These are phyloP conservation scores for Colletotrichum filicis DNA, from an alignment of 2,329 filamentous ascomycete species.

Conservation along the genomic window DNA sequence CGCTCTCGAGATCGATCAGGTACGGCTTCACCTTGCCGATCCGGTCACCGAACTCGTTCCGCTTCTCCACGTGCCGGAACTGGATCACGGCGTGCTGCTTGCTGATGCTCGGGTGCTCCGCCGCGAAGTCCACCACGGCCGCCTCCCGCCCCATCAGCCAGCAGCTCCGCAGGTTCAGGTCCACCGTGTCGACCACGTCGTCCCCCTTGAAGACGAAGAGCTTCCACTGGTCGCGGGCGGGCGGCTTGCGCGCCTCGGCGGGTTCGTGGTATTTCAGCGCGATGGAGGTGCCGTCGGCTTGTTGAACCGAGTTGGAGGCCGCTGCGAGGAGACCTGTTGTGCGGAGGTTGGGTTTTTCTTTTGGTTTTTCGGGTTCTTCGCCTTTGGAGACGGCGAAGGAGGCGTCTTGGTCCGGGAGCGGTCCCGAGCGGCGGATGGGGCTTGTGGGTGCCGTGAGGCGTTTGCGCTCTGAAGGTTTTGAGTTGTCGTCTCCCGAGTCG, in stretches of 20 bases:
- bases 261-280: constrained; percentile 97
- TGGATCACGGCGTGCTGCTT: constrained; percentile 97
- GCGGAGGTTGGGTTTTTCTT: constrained; percentile 89
- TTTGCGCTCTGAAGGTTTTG: constrained; percentile 43
- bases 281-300: constrained; percentile 78
- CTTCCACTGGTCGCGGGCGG: constrained; percentile 83
- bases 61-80: constrained; percentile 86
- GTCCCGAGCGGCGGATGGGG: constrained; percentile 51
- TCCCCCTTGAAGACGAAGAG: constrained; percentile 91
- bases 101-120: constrained; percentile 92
- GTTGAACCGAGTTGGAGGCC: constrained; percentile 81
- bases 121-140: constrained; percentile 81
- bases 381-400: constrained; percentile 68
- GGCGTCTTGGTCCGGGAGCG: constrained; percentile 69
- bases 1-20: constrained; percentile 91
- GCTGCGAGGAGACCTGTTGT: constrained; percentile 86
- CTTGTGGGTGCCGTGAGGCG: constrained; percentile 32
- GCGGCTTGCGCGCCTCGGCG: constrained; percentile 88
- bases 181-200: constrained; percentile 84
- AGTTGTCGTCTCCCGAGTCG: constrained; percentile 39
- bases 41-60: constrained; percentile 88
- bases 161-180: constrained; percentile 80
- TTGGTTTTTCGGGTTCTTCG: constrained; percentile 66
- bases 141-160: constrained; percentile 90
- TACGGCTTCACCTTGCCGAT: constrained; percentile 86